Evolutionary conservation across 495 filamentous ascomycete species (phyloP), one percentile per base, ranked within the genome.

Genomic region (Aspergillus carlsbadensis): DNA sequence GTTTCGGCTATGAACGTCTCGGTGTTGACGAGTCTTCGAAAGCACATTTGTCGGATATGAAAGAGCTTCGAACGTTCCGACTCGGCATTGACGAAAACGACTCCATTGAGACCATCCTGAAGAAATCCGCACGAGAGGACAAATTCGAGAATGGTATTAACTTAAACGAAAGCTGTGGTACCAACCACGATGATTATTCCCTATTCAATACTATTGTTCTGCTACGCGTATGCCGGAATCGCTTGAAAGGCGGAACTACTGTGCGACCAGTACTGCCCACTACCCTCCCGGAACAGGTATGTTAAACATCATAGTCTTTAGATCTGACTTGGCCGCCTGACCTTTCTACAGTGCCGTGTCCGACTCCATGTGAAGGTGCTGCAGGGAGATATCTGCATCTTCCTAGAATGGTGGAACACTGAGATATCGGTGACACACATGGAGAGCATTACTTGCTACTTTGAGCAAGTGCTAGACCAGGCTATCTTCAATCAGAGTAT

Each of bases 1-100:
- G 74, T 48, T 87, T 86, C 62, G 83, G 82, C 13, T 81, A 77
- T 55, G 72, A 75, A 51, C 59, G 68, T 58, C 63, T 70, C 49
- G 68, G 65, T 48, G 58, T 58, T 47, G 69, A 66, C 43, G 60
- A 40, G 24, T 52, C 62, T 10, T 57, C 52, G 34, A 52, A 39
- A 63, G 60, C 61, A 51, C 61, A 61, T 52, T 58, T 49, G 40
- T 57, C 69, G 26, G 60, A 44, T 22, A 17, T 26, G 39, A 43
- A 52, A 51, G 58, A 56, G 10, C 49, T 65, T 15, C 61, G 57
- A 31, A 57, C 60, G 1, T 58, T 69, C 39, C 63, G 60, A 22
- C 51, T 76, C 21, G 54, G 64, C 2, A 66, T 76, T 35, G 50
- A 68, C 45, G 71, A 74, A 22, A 55, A 68, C 46, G 70, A 72